These are phyloP conservation scores for Reutealis trisperma DNA, from an alignment of 345 rosid genomes.

Conservation along the genomic window DNA sequence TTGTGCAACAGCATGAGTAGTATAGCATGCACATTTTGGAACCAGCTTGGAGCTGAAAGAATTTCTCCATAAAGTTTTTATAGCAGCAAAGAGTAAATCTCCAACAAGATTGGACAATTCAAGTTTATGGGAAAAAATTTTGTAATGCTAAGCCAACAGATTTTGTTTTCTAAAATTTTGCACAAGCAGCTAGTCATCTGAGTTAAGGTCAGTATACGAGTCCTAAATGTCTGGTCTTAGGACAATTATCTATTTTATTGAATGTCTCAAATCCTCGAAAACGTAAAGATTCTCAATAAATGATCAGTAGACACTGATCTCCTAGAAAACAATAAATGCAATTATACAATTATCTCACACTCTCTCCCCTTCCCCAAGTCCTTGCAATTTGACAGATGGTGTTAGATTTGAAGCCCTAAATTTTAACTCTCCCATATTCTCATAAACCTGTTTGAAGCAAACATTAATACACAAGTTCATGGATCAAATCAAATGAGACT, in stretches of 20 bases:
- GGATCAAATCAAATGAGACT: not conserved
- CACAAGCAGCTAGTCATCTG: not conserved
- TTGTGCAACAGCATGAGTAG: not conserved
- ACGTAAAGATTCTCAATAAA: not conserved
- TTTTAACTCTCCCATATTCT: not conserved
- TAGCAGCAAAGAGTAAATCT: not conserved
- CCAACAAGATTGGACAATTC: not conserved
- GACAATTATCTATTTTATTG: not conserved
- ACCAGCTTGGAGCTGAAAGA: not conserved
- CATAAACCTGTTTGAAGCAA: not conserved
- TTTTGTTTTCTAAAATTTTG: not conserved
- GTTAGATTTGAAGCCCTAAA: not conserved
- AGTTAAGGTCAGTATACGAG: not conserved
- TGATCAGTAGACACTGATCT: too few species aligned
- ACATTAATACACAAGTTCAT: slow-evolving; percentile 1
- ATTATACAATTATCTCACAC: not conserved
- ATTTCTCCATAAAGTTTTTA: not conserved
- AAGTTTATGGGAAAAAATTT: not conserved
- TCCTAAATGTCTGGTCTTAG: not conserved
- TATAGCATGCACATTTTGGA: not conserved
- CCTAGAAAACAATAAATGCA: not conserved
- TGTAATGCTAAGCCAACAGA: not conserved
- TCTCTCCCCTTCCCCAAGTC: not conserved
- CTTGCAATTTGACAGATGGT: not conserved
- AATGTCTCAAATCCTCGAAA: slow-evolving; percentile 3